Percentiles rank a stretch among this genome's conserved stretches.
These are phyloP conservation scores for Paraurostyla sp. DNA, from an alignment of 73 alveolate genomes.

Conservation along the genomic window DNA sequence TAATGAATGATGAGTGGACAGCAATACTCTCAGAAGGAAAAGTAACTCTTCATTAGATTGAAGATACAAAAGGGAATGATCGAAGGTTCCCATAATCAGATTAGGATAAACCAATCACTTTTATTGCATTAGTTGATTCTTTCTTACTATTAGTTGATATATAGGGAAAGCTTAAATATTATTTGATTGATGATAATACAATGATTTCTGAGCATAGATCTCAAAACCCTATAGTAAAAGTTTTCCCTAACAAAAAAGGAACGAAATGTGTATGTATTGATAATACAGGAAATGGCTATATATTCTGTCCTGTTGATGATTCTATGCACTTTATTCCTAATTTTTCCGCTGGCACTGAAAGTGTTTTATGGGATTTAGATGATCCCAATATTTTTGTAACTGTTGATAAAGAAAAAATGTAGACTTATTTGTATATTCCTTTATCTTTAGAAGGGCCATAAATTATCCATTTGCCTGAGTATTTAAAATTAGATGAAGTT, in stretches of 20 bases:
- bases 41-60: conserved; percentile 88
- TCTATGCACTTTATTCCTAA: conserved; percentile 76
- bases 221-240: conserved; percentile 83
- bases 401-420: conserved; percentile 79
- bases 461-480: conserved; percentile 77
- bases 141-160: conserved; percentile 92
- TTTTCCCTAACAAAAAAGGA: conserved; percentile 93
- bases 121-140: conserved; percentile 88
- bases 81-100: conserved; percentile 92
- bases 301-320: conserved; percentile 97
- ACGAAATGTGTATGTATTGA: conserved; percentile 95
- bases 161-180: conserved; percentile 88
- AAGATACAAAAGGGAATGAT: conserved; percentile 74
- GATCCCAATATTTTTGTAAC: conserved; percentile 94
- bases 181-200: conserved; percentile 87
- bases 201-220: conserved; percentile 88
- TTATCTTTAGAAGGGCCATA: conserved; percentile 90
- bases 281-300: conserved; percentile 93
- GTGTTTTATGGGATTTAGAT: conserved; percentile 93
- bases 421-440: conserved; percentile 85
- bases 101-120: conserved; percentile 90
- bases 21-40: conserved; percentile 93
- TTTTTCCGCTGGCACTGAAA: conserved; percentile 82
- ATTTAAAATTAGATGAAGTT: conserved; percentile 85
- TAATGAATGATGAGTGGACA: conserved; percentile 92